Evolutionary conservation across 2,329 filamentous ascomycete species (phyloP).

Genomic region (Colletotrichum lini): DNA sequence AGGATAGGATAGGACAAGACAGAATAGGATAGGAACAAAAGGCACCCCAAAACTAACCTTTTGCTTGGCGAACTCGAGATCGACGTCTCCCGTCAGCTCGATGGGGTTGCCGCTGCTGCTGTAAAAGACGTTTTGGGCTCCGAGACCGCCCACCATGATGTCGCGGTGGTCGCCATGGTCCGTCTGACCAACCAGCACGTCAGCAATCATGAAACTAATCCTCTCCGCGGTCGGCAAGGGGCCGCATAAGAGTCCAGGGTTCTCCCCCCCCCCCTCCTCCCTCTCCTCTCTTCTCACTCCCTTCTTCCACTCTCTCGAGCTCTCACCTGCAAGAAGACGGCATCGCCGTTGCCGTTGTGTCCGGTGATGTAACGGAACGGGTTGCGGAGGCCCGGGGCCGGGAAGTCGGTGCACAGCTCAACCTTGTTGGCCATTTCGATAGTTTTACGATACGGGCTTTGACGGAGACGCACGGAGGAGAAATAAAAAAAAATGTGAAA

Average conservation of each 20-base stretch:
- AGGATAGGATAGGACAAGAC: too few species aligned
- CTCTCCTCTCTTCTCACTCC: too few species aligned
- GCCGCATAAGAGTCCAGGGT: too few species aligned
- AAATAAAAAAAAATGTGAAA: too few species aligned
- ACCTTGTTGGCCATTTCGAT: not conserved
- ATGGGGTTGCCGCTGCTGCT: slow-evolving; percentile 35
- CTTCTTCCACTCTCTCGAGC: too few species aligned
- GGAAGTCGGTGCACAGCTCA: not conserved
- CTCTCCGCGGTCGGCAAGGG: too few species aligned
- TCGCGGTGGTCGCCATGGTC: slow-evolving; percentile 41
- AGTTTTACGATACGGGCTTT: too few species aligned
- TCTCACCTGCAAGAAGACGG: slow-evolving; percentile 26
- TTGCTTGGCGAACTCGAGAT: slow-evolving; percentile 39
- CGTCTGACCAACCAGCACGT: slow-evolving; percentile 10
- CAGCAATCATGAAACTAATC: not conserved
- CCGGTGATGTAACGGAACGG: not conserved
- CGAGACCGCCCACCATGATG: slow-evolving; percentile 38
- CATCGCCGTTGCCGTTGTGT: not conserved
- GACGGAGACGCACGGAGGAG: too few species aligned
- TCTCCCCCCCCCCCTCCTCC: too few species aligned
- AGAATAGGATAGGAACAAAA: too few species aligned
- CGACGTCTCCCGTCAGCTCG: slow-evolving; percentile 38
- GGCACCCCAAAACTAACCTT: not conserved
- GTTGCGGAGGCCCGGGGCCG: not conserved
- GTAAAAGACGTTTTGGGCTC: slow-evolving; percentile 35